A percentile compares a stretch with the other conserved stretches of the same genome.
Evolutionary conservation across 2,329 filamentous ascomycete species (phyloP).

Genomic region (Rutstroemia sp.): DNA sequence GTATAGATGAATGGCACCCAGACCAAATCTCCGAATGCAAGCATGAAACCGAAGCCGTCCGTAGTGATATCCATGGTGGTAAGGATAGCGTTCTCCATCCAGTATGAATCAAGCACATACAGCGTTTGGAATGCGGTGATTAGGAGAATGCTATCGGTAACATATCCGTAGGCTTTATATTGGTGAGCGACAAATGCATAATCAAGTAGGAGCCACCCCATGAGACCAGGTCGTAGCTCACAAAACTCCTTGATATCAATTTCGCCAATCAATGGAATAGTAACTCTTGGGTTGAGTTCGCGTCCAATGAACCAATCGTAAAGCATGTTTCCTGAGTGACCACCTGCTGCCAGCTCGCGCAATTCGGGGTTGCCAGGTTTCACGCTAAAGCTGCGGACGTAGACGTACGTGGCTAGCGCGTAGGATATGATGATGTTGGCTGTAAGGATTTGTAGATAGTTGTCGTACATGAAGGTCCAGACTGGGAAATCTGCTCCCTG

Average conservation of each 20-base stretch:
- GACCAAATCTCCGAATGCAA: slow-evolving; percentile 83
- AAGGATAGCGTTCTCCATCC: slow-evolving; percentile 81
- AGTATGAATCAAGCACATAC: slow-evolving; percentile 78
- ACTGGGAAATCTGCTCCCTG: slow-evolving; percentile 77
- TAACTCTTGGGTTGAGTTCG: slow-evolving; percentile 84
- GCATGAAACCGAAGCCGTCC: slow-evolving; percentile 93
- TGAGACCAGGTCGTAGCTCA: slow-evolving; percentile 85
- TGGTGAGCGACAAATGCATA: slow-evolving; percentile 80
- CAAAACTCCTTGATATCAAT: slow-evolving; percentile 87
- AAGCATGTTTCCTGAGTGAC: slow-evolving; percentile 73
- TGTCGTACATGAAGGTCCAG: slow-evolving; percentile 90
- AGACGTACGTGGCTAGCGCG: slow-evolving; percentile 67
- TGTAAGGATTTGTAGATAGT: slow-evolving; percentile 80
- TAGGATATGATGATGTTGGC: slow-evolving; percentile 74
- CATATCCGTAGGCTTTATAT: slow-evolving; percentile 73
- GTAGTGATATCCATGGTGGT: slow-evolving; percentile 93
- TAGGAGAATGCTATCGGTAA: slow-evolving; percentile 81
- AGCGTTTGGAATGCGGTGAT: slow-evolving; percentile 70
- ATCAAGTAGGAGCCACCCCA: slow-evolving; percentile 83
- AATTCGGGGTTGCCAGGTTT: slow-evolving; percentile 63
- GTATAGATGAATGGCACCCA: slow-evolving; percentile 92
- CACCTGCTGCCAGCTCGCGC: slow-evolving; percentile 75
- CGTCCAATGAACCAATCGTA: slow-evolving; percentile 98
- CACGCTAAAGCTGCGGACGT: slow-evolving; percentile 74
- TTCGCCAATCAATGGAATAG: slow-evolving; percentile 70